phyloP scores from a whole-genome alignment of 2,329 filamentous ascomycete genomes.

The Akanthomyces muscarius region DNA sequence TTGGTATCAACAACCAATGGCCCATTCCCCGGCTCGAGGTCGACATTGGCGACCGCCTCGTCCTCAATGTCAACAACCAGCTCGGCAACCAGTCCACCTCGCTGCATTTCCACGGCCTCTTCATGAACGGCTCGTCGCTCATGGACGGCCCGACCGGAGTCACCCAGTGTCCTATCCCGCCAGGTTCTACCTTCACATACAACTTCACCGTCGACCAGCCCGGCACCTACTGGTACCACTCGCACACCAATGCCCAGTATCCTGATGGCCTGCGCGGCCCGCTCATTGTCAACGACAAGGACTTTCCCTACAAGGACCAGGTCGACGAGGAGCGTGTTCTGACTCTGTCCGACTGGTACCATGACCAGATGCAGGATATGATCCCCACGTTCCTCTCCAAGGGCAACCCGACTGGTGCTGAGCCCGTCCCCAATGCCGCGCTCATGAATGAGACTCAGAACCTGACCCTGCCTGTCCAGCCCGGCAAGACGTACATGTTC shows the following conservation, averaged over 20 bases:
- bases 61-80: slow-evolving; percentile 56
- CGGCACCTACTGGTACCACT: slow-evolving; percentile 79
- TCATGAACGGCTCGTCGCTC: slow-evolving; percentile 60
- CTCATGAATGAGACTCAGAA: slow-evolving; percentile 69
- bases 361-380: slow-evolving; percentile 50
- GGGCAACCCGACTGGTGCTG: slow-evolving; percentile 52
- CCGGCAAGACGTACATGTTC: slow-evolving; percentile 69
- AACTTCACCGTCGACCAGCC: slow-evolving; percentile 63
- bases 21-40: slow-evolving; percentile 65
- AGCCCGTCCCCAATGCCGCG: slow-evolving; percentile 64
- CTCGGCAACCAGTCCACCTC: slow-evolving; percentile 61
- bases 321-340: slow-evolving; percentile 62
- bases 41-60: slow-evolving; percentile 56
- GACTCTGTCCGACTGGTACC: slow-evolving; percentile 69
- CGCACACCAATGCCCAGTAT: slow-evolving; percentile 63
- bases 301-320: slow-evolving; percentile 51
- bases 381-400: slow-evolving; percentile 49
- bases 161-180: slow-evolving; percentile 63
- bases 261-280: slow-evolving; percentile 65
- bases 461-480: slow-evolving; percentile 54
- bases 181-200: slow-evolving; percentile 64
- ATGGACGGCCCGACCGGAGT: slow-evolving; percentile 69
- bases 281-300: slow-evolving; percentile 60
- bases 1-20: slow-evolving; percentile 75
- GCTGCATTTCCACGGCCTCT: slow-evolving; percentile 68